Base-by-base conservation (phyloP, 2,329 filamentous ascomycete species). In the Lachnellula hyalina region DNA sequence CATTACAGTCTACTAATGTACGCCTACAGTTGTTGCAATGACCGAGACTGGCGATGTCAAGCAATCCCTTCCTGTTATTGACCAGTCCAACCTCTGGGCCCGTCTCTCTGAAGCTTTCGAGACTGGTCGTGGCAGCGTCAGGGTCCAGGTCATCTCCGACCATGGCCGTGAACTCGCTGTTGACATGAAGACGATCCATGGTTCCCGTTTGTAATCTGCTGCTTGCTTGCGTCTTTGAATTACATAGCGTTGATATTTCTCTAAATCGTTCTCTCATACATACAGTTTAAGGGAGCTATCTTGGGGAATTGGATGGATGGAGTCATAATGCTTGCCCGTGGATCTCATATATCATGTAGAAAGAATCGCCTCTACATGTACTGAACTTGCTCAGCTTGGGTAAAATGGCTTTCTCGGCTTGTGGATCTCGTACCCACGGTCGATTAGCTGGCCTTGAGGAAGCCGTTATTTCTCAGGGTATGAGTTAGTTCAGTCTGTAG, bases 131-230 rank as follows among this genome's bases (percentile, higher is more conserved):
- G 94, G 94, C 74, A 91, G 86, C 72, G 89, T 99, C 71, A 90
- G 94, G 67, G 91, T 96, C 70, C 86, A 97, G 60, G 94, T 99
- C 75, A 92, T 99, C 77, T 90, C 85, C 75, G 94, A 99, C 75
- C 82, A 87, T 69, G 92, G 91, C 68, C 85, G 87, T 69, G 94
- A 99, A 85, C 85, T 99, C 71, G 92, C 89, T 67, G 94, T 99
- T 67, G 94, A 99, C 84, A 94, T 95, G 85, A 97, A 96, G 89
- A 89, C 96, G 72, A 89, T 97, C 72, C 94, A 99, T 79, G 83
- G 83, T 71, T 85, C 83, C 64, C 81, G 80, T 68, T 75, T 86
- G 73, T 86, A 66, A 63, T 50, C 47, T 55, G 44, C 21, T 19
- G 44, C 25, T 54, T 47, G 34, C 28, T 56, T 56, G 35, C 34